Percentiles rank a stretch among this genome's conserved stretches.
These are phyloP conservation scores for Russula emetica DNA, from an alignment of 768 basidiomycete genomes.

Conservation along the genomic window DNA sequence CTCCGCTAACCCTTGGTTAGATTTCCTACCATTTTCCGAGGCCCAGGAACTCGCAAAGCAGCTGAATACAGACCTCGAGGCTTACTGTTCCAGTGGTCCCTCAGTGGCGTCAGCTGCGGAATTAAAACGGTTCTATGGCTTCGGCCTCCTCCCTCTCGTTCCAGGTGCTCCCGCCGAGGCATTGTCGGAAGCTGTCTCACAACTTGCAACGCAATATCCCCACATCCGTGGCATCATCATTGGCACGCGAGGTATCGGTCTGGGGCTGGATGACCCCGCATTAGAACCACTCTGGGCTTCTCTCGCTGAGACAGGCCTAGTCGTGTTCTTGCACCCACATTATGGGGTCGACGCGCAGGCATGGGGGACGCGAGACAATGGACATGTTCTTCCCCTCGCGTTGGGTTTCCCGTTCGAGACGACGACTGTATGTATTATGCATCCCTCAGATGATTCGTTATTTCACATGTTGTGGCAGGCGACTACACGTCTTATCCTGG, in stretches of 20 bases:
- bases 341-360: slow-evolving; percentile 72
- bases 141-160: slow-evolving; percentile 81
- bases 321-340: slow-evolving; percentile 83
- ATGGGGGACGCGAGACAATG: slow-evolving; percentile 76
- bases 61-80: slow-evolving; percentile 73
- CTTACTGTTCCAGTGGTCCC: slow-evolving; percentile 70
- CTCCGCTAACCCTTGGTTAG: slow-evolving; percentile 89
- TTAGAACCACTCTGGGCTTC: slow-evolving; percentile 83
- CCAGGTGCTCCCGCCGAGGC: slow-evolving; percentile 52
- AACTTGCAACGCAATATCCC: slow-evolving; percentile 53
- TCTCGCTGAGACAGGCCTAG: slow-evolving; percentile 61
- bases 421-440: slow-evolving; percentile 57
- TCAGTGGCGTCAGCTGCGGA: slow-evolving; percentile 34
- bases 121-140: slow-evolving; percentile 71
- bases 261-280: slow-evolving; percentile 72
- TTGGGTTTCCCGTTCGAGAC: slow-evolving; percentile 91
- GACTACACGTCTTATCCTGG: slow-evolving; percentile 72
- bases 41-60: slow-evolving; percentile 64
- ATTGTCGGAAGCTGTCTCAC: slow-evolving; percentile 60
- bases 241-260: slow-evolving; percentile 74
- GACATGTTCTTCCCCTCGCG: slow-evolving; percentile 82
- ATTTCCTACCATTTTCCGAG: slow-evolving; percentile 68
- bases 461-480: slow-evolving; percentile 39
- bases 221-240: slow-evolving; percentile 77
- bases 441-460: background rate